Evolutionary conservation across 371 early-diverging fungal genomes (phyloP), one percentile per base, ranked within the genome.

Genomic region (Actinomortierella wolfii): DNA sequence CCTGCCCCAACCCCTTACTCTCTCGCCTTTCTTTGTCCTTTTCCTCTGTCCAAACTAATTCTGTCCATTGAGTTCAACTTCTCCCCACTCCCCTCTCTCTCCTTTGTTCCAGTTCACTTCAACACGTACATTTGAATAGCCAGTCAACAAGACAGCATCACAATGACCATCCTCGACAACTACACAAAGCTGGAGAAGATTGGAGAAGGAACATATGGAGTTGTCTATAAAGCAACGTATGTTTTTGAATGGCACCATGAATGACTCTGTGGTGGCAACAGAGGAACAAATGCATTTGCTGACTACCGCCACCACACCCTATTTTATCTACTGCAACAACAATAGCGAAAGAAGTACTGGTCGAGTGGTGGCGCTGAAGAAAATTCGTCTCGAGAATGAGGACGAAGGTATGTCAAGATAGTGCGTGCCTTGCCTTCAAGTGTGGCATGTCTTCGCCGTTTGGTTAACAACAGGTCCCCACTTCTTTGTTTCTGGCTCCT

Each of bases 141-240:
- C 48, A 13, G 3, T 39, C 34, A 29, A 17, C 5, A 5, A 11
- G n/a, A 2, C n/a, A 64, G 29, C 39, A 51, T 26, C 52, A 54
- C 3, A 53, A 56, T 40, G 42, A 34, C 34, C 34, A 34, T 78
- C 64, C 66, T 76, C 44, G 88, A 89, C 28, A 88, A 86, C 29
- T 95, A 94, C 78, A 68, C 83, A 47, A 92, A 91, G 76, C 68
- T 94, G 17, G 91, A 94, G 67, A 97, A 96, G 83, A 92, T 99
- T 68, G 99, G 99, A 53, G 96, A 96, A 78, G 98, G 98, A 39
- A 95, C 97, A 8, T 98, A 97, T 54, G 98, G 97, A 39, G 94
- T 98, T 39, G 99, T 99, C 8, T 99, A 95, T 82, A 97, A 96
- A 78, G 99, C 93, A 25, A 76, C 67, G 51, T 70, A 49, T 20